Conservation (phyloP, 225 moss, liverwort and hornwort species). For the Takakia lepidozioides region DNA sequence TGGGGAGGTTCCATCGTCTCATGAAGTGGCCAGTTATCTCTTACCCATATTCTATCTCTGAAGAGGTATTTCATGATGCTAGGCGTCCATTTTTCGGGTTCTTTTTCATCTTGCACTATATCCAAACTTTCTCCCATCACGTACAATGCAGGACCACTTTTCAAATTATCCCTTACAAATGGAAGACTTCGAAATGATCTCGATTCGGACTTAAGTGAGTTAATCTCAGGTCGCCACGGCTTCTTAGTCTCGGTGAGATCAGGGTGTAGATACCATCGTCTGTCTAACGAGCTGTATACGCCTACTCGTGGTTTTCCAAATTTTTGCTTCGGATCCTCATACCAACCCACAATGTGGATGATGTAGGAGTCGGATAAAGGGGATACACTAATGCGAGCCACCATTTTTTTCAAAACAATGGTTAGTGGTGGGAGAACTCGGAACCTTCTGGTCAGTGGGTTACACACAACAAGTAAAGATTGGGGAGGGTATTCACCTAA, state of each 20-base stretch:
- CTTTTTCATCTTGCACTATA: background rate
- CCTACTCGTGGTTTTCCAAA: slow-evolving; percentile 10
- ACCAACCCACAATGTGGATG: slow-evolving; percentile 42
- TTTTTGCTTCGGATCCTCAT: slow-evolving; percentile 1
- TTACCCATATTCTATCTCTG: slow-evolving; percentile 17
- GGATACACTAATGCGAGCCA: slow-evolving; percentile 13
- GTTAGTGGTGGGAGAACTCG: slow-evolving; percentile 25
- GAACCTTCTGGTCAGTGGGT: slow-evolving; percentile 23
- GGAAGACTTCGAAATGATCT: slow-evolving; percentile 14
- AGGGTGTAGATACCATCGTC: slow-evolving; percentile 31
- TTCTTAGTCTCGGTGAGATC: slow-evolving; percentile 4
- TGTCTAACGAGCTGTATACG: slow-evolving; percentile 23
- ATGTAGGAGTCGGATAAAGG: slow-evolving; percentile 18
- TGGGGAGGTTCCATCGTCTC: slow-evolving; percentile 45
- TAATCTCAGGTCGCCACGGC: slow-evolving; percentile 20
- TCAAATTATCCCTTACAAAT: slow-evolving; percentile 6
- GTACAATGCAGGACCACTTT: slow-evolving; percentile 19
- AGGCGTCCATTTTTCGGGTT: slow-evolving; percentile 12
- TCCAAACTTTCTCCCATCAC: slow-evolving; percentile 16
- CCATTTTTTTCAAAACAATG: slow-evolving; percentile 12
- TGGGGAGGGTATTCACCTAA: slow-evolving; percentile 14
- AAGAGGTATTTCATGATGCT: slow-evolving; percentile 18
- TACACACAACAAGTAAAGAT: slow-evolving; percentile 21
- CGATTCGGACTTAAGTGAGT: slow-evolving; percentile 1
- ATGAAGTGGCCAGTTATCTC: slow-evolving; percentile 37